Evolutionary conservation across 257 asterid genomes (phyloP), one percentile per base, ranked within the genome.

Genomic region (Cynanchum wilfordii): DNA sequence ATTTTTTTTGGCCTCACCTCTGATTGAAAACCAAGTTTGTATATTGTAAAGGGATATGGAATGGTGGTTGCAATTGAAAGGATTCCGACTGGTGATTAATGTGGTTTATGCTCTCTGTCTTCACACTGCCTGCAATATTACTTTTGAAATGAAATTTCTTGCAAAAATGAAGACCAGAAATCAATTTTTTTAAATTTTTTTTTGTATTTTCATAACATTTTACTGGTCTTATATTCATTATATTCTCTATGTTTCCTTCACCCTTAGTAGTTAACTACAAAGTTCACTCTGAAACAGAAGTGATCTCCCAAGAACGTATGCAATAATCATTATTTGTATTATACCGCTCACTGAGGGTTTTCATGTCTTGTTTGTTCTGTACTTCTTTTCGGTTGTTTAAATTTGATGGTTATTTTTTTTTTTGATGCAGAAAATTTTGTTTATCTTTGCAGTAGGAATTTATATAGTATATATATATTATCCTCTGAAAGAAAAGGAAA

Each of bases 1-100:
- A 82, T 80, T 82, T 82, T 82, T 42, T 42, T 83, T 76, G 11
- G 80, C 85, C 87, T 82, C 78, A 78, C 71, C 81, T 84, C 19
- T 77, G 80, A 42, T 79, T 81, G 47, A 25, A 69, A 76, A 47
- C 30, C 40, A 55, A 8, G 66, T 63, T 58, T 69, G 64, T 68
- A 63, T 64, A 58, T 62, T 72, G 7, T 30, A 5, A 19, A 44
- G 42, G 27, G 1, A 49, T 58, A 52, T 66, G 71, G 64, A 70
- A 70, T 69, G 55, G 54, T 60, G 52, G 57, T 56, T 68, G 47
- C 51, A 42, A 71, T 24, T 17, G 54, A 30, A 58, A 71, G 17
- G 40, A 54, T 9, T 42, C 66, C 44, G 47, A 71, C 60, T 27
- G 52, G 36, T 71, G 58, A 60, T 60, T 60, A n/a, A 29, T 60